Base-by-base conservation (phyloP, 805 yeast genomes). In the Candida sanyiensis region DNA sequence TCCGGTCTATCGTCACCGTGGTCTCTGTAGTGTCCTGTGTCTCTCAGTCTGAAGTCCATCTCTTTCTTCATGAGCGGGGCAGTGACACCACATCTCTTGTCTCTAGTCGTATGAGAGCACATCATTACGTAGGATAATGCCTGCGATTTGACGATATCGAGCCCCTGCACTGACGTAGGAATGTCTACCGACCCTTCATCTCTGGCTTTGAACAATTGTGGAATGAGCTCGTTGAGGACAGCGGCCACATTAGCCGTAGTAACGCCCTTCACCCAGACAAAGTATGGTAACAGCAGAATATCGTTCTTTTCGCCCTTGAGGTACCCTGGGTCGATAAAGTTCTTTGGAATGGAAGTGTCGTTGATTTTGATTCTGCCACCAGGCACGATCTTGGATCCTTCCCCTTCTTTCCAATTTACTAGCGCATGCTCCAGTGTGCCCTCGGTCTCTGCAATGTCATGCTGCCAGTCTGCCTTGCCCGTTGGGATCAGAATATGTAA, bases 31-130 rank as follows among this genome's bases (percentile, higher is more conserved):
- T 84, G 63, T 4, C 79, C 94, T 25, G 73, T 65, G 5, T 84
- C 85, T 42, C 94, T 67, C 30, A 90, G 65, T 48, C 82, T 74
- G 7, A 70, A 57, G 33, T 87, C 94, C 58, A 90, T 75, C 44
- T 83, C 87, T 48, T 75, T 80, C 55, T 79, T 82, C 80, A 90
- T 72, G 26, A 86, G 72, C 11, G 97, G 97, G 0, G 97, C 97
- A 1, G 97, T 86, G 33, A 87, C 68, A 35, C 96, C 97, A 62
- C 98, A 90, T 45, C 90, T 69, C 58, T 87, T 89, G 57, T 90
- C 98, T 59, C 97, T 78, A 9, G 94, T 85, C 35, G 71, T 69
- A 61, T 90, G 98, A 0, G 97, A 89, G 53, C 98, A 90, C 37
- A 93, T 60, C 35, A 93, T 71, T 2, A 90, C 67, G 50, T 71